Evolutionary conservation across 2,329 filamentous ascomycete genomes (phyloP), one percentile per base, ranked within the genome.

Genomic region (Exophiala bonariae): DNA sequence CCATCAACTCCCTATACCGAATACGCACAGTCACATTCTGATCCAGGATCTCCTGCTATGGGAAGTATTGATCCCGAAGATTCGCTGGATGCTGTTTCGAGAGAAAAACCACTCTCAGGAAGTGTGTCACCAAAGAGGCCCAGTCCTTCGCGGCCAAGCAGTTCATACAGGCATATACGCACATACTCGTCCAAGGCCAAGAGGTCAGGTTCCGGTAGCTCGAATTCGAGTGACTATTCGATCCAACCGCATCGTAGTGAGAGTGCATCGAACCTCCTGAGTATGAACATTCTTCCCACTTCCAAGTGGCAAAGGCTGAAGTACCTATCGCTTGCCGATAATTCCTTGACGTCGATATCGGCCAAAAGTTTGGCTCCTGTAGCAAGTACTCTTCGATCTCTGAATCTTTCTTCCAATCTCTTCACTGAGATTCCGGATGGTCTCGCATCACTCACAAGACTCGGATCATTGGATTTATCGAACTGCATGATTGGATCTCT

Each of bases 401-500:
- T 99, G 44, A 93, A 99, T 65, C 74, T 99, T 37, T 97, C 93
- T 1, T 84, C 83, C 41, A 99, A 99, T 62, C 81, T 96, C 23
- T 95, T 99, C 66, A 84, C 83, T n/a, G 88, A 96, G 66, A 86
- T 97, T 44, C 93, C 93, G 1, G 93, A 97, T 66, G 93, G 88
- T 60, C 73, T 99, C 47, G 86, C 91, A 10, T 87, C 82, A 8
- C 75, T 99, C 48, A 90, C 89, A 16, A 86, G 89, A 20, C 79
- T 99, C n/a, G 84, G 91, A 55, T 91, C 93, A 18, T 74, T 99
- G 44, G 97, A 99, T 61, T 77, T 99, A 19, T 95, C 92, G 3
- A 87, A 95, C 61, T 97, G 92, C 76, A 96, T 97, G 91, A 97
- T 99, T 54, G 88, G 92, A 59, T 93, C 90, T 13, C 76, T 99